A percentile compares a stretch with the other conserved stretches of the same genome.
Conservation (phyloP, 257 asterid species). For the Solanum rostratum region DNA sequence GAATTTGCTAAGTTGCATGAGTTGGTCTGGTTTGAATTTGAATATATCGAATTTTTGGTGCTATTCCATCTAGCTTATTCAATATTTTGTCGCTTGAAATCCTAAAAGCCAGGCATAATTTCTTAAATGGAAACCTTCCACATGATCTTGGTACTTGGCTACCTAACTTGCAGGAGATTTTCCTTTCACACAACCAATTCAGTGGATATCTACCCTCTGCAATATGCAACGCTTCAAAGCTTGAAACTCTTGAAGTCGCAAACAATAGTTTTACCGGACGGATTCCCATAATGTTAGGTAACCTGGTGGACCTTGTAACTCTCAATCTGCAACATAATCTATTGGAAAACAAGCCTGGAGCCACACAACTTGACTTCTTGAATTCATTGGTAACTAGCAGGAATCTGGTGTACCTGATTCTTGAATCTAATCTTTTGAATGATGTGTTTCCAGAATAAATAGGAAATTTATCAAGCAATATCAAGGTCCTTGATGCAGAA, state of each 20-base stretch:
- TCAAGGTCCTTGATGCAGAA: slow-evolving; percentile 15
- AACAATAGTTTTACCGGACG: slow-evolving; percentile 30
- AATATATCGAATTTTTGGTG: slow-evolving; percentile 18
- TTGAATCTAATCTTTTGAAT: slow-evolving; percentile 21
- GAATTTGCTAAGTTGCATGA: slow-evolving; percentile 12
- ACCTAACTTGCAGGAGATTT: slow-evolving; percentile 27
- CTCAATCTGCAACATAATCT: slow-evolving; percentile 17
- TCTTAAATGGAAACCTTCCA: slow-evolving; percentile 27
- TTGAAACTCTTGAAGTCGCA: slow-evolving; percentile 13
- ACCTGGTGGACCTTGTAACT: slow-evolving; percentile 11
- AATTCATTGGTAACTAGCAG: slow-evolving; percentile 22
- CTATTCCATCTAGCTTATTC: slow-evolving; percentile 17
- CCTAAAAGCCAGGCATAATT: slow-evolving; percentile 14
- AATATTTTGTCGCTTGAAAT: slow-evolving; percentile 25
- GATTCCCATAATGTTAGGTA: slow-evolving; percentile 26
- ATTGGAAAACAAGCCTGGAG: slow-evolving; percentile 11
- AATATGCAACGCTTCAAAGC: slow-evolving; percentile 27
- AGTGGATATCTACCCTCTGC: slow-evolving; percentile 26
- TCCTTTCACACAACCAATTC: slow-evolving; percentile 28
- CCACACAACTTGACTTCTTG: slow-evolving; percentile 18
- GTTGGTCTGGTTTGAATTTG: slow-evolving; percentile 20
- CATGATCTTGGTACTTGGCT: slow-evolving; percentile 27
- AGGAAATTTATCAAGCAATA: slow-evolving; percentile 5
- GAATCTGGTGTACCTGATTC: slow-evolving; percentile 14
- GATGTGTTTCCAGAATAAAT: slow-evolving; percentile 17